Percentiles rank a stretch among this genome's conserved stretches.
These are phyloP conservation scores for Triangularia verruculosa DNA, from an alignment of 2,329 filamentous ascomycete species.

Conservation along the genomic window DNA sequence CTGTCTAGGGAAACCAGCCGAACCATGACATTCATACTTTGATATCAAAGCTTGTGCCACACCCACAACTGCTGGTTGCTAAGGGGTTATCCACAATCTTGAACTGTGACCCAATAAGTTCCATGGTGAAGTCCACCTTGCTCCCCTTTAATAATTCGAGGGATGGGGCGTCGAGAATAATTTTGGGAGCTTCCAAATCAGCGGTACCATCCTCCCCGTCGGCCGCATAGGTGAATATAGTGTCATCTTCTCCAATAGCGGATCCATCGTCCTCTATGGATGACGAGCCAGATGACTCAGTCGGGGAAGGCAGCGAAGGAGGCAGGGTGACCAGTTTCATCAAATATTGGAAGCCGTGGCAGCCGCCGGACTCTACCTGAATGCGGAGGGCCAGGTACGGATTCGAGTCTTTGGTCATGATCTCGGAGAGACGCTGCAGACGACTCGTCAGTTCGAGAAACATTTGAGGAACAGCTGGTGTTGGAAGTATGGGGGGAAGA, in stretches of 20 bases:
- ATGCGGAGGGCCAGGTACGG: slow-evolving; percentile 84
- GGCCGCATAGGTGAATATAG: slow-evolving; percentile 70
- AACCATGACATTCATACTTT: slow-evolving; percentile 49
- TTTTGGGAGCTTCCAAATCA: slow-evolving; percentile 56
- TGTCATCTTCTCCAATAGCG: slow-evolving; percentile 70
- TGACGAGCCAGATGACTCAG: slow-evolving; percentile 24
- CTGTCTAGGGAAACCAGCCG: not conserved
- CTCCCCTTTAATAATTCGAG: slow-evolving; percentile 87
- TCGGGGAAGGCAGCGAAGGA: slow-evolving; percentile 27
- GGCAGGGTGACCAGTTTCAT: slow-evolving; percentile 77
- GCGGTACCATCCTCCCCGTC: slow-evolving; percentile 40
- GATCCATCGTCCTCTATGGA: slow-evolving; percentile 25
- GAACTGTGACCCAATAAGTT: slow-evolving; percentile 85
- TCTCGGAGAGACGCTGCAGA: slow-evolving; percentile 67
- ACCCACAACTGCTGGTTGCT: slow-evolving; percentile 92
- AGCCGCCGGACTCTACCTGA: slow-evolving; percentile 88
- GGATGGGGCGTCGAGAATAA: slow-evolving; percentile 85
- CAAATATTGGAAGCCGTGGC: slow-evolving; percentile 96
- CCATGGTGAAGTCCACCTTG: slow-evolving; percentile 94
- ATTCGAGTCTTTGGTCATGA: slow-evolving; percentile 69
- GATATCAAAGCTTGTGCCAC: slow-evolving; percentile 96
- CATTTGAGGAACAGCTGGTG: not conserved
- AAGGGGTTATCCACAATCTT: slow-evolving; percentile 92
- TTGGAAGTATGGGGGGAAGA: slow-evolving; percentile 10
- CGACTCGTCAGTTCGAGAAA: not conserved